Base-by-base conservation (phyloP, 129 eudicot genomes). In the Erigeron canadensis region DNA sequence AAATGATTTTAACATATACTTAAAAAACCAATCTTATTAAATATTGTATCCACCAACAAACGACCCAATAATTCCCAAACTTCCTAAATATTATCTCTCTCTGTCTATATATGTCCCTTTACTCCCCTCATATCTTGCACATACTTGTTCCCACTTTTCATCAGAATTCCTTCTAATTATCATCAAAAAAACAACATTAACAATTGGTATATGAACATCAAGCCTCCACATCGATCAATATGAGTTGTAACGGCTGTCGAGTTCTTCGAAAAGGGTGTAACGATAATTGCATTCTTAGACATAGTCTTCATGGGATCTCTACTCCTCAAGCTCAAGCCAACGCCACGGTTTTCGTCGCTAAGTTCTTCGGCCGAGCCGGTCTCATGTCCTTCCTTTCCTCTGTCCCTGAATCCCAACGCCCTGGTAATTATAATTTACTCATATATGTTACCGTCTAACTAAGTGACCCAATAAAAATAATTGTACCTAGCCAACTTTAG, bases 241-340 rank as follows among this genome's bases (percentile, higher is more conserved):
- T 87, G 97, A 90, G 97, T 57, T 90, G 97, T 72, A 90, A 87
- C 47, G 97, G 97, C 34, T 91, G 97, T 46, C 85, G 97, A 62
- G 86, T 91, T 53, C 91, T 91, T 18, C 86, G 97, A 11, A 88
- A 86, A 51, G 95, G 97, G 8, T 91, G 97, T 83, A 91, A 71
- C 63, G 97, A 91, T 8, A 83, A 87, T 59, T 91, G 97, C 84
- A 80, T 87, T 56, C 85, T 91, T 19, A 70, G 95, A 54, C 95
- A 85, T 10, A 83, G 95, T 64, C 74, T 91, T 22, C 78, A 64
- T 2, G 85, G 89, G n/a, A 81, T 88, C 40, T 83, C 73, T 1
- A 77, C 75, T 45, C 86, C 97, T 65, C 91, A 77, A 72, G 95
- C 97, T 55, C 95, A 91, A 78, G 84, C 89, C 15, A 80, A 87